Conservation (phyloP, 106 monocot genomes). For the Dendrobium huoshanense region DNA sequence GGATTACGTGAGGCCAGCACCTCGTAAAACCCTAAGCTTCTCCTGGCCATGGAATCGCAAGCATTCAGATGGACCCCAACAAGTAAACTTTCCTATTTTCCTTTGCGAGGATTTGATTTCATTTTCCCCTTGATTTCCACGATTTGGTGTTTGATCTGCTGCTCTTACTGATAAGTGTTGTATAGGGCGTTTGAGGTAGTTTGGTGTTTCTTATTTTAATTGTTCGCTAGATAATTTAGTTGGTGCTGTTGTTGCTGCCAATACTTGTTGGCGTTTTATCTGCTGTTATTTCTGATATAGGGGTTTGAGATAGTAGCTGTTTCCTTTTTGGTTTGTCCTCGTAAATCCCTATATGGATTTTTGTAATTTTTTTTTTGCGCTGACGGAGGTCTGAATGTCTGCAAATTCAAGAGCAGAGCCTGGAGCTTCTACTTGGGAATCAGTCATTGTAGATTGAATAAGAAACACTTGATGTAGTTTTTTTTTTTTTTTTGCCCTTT, state of each 20-base stretch:
- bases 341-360: not conserved
- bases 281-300: not conserved
- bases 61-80: conserved; percentile 26
- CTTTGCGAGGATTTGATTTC: not conserved
- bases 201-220: too few relatives aligned
- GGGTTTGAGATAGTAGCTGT: not conserved
- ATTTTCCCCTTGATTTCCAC: not conserved
- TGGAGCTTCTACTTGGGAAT: too few relatives aligned
- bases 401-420: too few relatives aligned
- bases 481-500: too few relatives aligned
- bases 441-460: too few relatives aligned
- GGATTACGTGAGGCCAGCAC: conserved; percentile 32
- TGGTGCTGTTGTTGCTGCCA: not conserved
- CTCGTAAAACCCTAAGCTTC: conserved; percentile 28
- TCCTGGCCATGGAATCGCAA: conserved; percentile 19
- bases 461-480: too few relatives aligned
- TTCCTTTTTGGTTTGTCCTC: not conserved
- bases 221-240: not conserved
- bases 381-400: not conserved
- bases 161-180: not conserved
- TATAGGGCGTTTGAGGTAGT: not conserved
- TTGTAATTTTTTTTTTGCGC: not conserved
- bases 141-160: not conserved
- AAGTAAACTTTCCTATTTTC: conserved; percentile 16
- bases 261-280: not conserved